Conservation (phyloP, 495 filamentous ascomycete genomes). For the Xanthoparmelia taractica region DNA sequence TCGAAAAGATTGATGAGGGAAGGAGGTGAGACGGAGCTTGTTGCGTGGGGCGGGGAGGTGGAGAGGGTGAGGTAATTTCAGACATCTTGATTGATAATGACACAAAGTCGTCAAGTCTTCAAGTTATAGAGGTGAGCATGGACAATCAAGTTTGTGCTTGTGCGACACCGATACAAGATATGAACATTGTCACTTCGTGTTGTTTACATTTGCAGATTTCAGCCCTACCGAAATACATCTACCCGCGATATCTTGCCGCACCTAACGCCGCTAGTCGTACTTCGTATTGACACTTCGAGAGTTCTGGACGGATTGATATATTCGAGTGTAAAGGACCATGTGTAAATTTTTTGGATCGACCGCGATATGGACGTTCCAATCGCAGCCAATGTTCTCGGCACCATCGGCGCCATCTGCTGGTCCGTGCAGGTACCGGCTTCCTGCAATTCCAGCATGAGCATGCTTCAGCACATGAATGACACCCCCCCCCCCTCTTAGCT, state of each 20-base stretch:
- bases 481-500: conserved; percentile 29
- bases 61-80: neutral
- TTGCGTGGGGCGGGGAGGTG: conserved; percentile 5
- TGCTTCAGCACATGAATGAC: neutral
- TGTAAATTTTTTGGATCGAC: neutral
- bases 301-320: neutral
- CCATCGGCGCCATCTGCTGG: conserved; percentile 39
- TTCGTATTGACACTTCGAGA: too few relatives aligned
- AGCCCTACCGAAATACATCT: conserved; percentile 4
- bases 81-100: neutral
- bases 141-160: neutral
- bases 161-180: neutral
- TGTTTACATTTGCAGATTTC: conserved; percentile 15
- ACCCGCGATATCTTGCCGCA: conserved; percentile 11
- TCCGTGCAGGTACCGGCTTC: conserved; percentile 36
- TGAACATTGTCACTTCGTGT: neutral
- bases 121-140: neutral
- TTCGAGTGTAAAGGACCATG: too few relatives aligned
- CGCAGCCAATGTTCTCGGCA: conserved; percentile 17
- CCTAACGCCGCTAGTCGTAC: neutral
- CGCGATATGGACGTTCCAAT: conserved; percentile 13
- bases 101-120: neutral
- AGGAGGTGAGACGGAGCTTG: conserved; percentile 12
- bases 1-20: conserved; percentile 18
- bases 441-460: neutral